Conservation (phyloP, 352 stramenopile species). For the Phytophthora boehmeriae region DNA sequence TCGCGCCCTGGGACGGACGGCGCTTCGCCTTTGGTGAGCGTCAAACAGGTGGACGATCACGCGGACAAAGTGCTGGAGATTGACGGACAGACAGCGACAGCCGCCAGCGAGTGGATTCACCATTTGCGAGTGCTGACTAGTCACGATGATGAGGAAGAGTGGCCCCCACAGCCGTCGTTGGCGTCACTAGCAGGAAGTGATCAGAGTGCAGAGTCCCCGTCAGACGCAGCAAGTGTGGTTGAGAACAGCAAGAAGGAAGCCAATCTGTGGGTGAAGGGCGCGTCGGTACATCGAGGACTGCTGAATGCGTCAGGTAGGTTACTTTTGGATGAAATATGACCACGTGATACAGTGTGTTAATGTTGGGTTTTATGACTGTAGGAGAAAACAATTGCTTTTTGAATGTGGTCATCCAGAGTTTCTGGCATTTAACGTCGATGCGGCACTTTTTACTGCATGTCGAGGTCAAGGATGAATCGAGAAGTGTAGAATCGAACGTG, state of each 20-base stretch:
- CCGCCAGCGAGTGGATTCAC: slow-evolving; percentile 79
- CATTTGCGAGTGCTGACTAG: slow-evolving; percentile 61
- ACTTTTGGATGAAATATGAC: slow-evolving; percentile 9
- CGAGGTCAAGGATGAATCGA: slow-evolving; percentile 82
- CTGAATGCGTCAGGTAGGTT: slow-evolving; percentile 51
- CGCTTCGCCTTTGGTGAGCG: slow-evolving; percentile 82
- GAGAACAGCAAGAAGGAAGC: slow-evolving; percentile 57
- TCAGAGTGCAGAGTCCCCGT: slow-evolving; percentile 32
- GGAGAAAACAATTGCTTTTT: slow-evolving; percentile 93
- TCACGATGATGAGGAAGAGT: slow-evolving; percentile 45
- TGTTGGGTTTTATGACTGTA: slow-evolving; percentile 1
- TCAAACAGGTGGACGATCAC: slow-evolving; percentile 68
- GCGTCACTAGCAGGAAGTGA: slow-evolving; percentile 33
- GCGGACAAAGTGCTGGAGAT: slow-evolving; percentile 83
- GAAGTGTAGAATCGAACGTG: slow-evolving; percentile 76
- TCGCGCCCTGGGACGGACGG: slow-evolving; percentile 73
- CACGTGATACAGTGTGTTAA: not conserved
- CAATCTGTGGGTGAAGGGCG: slow-evolving; percentile 83
- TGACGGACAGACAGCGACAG: slow-evolving; percentile 60
- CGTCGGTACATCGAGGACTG: slow-evolving; percentile 79
- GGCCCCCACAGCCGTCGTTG: slow-evolving; percentile 32
- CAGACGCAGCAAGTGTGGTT: slow-evolving; percentile 18
- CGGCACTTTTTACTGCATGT: slow-evolving; percentile 85
- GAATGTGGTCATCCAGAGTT: slow-evolving; percentile 92
- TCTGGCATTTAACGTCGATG: slow-evolving; percentile 91